These are phyloP conservation scores for Chaetothyriales sp. DNA, from an alignment of 2,329 filamentous ascomycete species.

Conservation along the genomic window DNA sequence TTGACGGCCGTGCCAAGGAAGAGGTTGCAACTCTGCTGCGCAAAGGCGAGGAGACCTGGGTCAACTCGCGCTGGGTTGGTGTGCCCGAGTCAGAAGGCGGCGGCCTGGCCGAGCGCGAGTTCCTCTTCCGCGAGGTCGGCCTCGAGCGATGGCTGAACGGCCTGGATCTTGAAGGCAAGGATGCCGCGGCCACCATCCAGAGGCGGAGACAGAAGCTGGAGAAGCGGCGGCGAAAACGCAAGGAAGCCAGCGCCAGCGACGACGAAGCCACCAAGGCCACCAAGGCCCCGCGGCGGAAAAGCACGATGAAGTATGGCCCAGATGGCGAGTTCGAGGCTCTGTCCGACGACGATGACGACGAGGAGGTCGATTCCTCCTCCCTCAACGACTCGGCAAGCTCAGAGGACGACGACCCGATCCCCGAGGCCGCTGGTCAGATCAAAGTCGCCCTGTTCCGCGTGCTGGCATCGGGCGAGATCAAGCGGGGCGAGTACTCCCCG, in stretches of 20 bases:
- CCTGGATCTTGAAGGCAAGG: constrained; percentile 82
- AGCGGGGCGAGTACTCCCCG: constrained; percentile 92
- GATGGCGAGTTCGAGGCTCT: constrained; percentile 60
- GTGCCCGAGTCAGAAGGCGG: constrained; percentile 83
- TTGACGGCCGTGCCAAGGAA: constrained; percentile 87
- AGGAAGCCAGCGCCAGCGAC: constrained; percentile 37
- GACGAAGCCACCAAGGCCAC: constrained; percentile 21
- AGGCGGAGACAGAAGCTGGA: constrained; percentile 56
- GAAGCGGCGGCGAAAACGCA: constrained; percentile 68
- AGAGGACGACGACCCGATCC: constrained; percentile 69
- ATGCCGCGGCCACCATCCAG: constrained; percentile 62
- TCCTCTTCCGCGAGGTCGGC: constrained; percentile 91
- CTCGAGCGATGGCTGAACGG: constrained; percentile 94
- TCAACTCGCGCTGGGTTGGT: constrained; percentile 95
- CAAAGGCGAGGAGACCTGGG: constrained; percentile 95
- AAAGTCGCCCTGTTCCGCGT: constrained; percentile 96
- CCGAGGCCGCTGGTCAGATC: constrained; percentile 92
- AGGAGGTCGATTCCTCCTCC: constrained; percentile 25
- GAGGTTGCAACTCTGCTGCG: constrained; percentile 89
- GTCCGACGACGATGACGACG: constrained; percentile 48
- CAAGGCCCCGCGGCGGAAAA: constrained; percentile 27
- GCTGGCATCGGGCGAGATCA: constrained; percentile 89
- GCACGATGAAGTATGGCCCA: constrained; percentile 66
- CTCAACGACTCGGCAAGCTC: constrained; percentile 50
- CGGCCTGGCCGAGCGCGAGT: constrained; percentile 88